Conservation (phyloP, 805 yeast species). For the Dipodascus geniculatus region DNA sequence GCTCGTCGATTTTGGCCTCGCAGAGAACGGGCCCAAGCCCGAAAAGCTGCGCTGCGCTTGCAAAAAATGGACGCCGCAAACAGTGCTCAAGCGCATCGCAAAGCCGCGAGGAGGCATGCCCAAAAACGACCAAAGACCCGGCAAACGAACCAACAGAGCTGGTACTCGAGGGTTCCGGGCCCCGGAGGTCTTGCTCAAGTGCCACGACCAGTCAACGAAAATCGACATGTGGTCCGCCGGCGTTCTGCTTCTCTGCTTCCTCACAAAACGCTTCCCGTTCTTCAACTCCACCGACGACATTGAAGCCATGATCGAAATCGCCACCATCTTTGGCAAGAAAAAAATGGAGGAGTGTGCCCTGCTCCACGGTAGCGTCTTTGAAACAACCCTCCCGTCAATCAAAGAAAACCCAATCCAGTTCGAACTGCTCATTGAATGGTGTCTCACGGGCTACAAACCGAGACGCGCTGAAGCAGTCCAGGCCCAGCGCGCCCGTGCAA, state of each 20-base stretch:
- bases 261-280: conserved; percentile 78
- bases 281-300: conserved; percentile 90
- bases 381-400: conserved; percentile 37
- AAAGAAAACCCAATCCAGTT: background rate
- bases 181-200: conserved; percentile 82
- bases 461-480: background rate
- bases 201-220: conserved; percentile 69
- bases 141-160: conserved; percentile 91
- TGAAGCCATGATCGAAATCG: conserved; percentile 79
- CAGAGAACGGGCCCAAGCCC: conserved; percentile 34
- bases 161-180: conserved; percentile 95
- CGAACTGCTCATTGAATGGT: conserved; percentile 2
- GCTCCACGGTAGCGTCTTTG: conserved; percentile 82
- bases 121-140: conserved; percentile 77
- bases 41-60: background rate
- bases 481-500: background rate
- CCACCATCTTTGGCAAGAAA: conserved; percentile 66
- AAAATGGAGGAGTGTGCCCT: conserved; percentile 67
- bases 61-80: background rate
- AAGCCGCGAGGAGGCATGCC: conserved; percentile 54
- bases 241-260: conserved; percentile 65
- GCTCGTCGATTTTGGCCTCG: conserved; percentile 84
- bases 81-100: conserved; percentile 1
- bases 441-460: conserved; percentile 6
- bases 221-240: conserved; percentile 93